These are phyloP conservation scores for Leucogyrophana mollusca DNA, from an alignment of 768 basidiomycete genomes.

Conservation along the genomic window DNA sequence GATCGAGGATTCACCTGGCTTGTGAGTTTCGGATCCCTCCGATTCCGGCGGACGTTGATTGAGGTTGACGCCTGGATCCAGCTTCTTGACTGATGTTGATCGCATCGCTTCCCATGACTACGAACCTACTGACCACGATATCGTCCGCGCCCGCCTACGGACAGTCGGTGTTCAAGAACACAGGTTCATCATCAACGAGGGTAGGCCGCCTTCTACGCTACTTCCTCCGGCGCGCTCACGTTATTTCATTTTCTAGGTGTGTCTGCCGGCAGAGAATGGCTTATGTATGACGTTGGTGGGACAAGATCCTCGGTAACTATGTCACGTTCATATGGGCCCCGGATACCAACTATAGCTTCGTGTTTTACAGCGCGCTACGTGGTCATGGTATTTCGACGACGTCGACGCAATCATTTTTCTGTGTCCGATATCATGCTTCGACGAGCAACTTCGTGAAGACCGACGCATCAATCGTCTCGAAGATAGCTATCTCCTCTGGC, in stretches of 20 bases:
- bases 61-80: constrained; percentile 1
- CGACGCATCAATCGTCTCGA: constrained; percentile 68
- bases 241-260: constrained; percentile 38
- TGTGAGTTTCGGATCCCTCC: constrained; percentile 45
- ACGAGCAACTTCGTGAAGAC: constrained; percentile 75
- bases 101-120: constrained; percentile 64
- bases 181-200: constrained; percentile 60
- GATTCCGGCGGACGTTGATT: constrained; percentile 9
- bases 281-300: constrained; percentile 81
- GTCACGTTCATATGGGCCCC: constrained; percentile 1
- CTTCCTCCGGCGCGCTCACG: not conserved
- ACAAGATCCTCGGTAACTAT: constrained; percentile 59
- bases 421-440: constrained; percentile 71
- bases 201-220: constrained; percentile 33
- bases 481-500: constrained; percentile 77
- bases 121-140: constrained; percentile 72
- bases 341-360: constrained; percentile 7
- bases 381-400: constrained; percentile 83
- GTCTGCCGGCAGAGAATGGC: constrained; percentile 69
- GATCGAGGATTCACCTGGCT: constrained; percentile 71
- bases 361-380: constrained; percentile 56
- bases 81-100: constrained; percentile 69
- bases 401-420: constrained; percentile 85
- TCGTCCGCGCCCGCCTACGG: constrained; percentile 74
- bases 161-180: constrained; percentile 82